These are phyloP conservation scores for Ananas comosus DNA, from an alignment of 176 grass and related monocot genomes.

Conservation along the genomic window DNA sequence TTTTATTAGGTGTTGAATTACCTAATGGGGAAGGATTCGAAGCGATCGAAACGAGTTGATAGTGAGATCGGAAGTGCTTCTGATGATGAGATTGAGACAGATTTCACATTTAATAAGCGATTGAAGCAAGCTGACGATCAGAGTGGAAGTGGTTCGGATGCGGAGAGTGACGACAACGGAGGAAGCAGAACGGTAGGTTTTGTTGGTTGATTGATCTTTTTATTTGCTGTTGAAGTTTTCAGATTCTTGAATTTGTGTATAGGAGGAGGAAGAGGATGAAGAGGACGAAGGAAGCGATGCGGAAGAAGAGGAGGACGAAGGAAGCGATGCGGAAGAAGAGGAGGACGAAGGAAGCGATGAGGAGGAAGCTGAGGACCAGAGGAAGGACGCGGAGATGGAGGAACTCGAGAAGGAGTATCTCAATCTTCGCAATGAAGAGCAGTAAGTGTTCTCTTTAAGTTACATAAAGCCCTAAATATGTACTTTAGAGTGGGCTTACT, in stretches of 20 bases:
- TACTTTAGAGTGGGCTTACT: too few species aligned
- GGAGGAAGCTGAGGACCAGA: conserved; percentile 8
- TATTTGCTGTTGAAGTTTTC: conserved; percentile 1
- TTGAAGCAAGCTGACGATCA: neutral
- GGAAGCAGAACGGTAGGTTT: neutral
- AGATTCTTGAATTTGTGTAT: neutral
- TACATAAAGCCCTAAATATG: too few species aligned
- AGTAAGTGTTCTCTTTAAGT: conserved; percentile 19
- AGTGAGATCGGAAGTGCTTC: neutral
- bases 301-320: conserved; percentile 13
- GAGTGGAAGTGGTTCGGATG: neutral
- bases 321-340: neutral
- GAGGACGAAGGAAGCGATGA: conserved; percentile 7
- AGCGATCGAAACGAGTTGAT: neutral
- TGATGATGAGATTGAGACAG: neutral
- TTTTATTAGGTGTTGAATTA: too few species aligned
- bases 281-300: neutral
- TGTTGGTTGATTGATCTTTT: neutral
- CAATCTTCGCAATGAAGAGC: conserved; percentile 32
- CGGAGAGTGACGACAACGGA: neutral
- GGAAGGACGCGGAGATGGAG: conserved; percentile 40
- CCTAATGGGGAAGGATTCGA: neutral
- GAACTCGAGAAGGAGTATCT: conserved; percentile 39
- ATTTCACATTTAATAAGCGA: neutral
- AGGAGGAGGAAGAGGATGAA: conserved; percentile 6